Base-by-base conservation (phyloP, 1,284 basidiomycete genomes). In the Pisolithus thermaeus region DNA sequence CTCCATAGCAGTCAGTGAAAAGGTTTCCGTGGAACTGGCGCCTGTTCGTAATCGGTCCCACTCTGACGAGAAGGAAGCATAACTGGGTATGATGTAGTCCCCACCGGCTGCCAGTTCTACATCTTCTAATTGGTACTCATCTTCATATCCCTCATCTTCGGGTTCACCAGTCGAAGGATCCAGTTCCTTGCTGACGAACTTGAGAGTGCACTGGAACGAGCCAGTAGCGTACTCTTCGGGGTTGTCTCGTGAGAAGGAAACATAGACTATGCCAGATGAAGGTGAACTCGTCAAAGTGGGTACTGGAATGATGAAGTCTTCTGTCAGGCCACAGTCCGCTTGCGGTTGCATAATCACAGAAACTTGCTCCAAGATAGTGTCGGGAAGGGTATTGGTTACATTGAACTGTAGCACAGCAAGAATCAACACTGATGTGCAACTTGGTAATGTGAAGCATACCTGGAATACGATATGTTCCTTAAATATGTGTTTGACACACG, bases 111-210 rank as follows among this genome's bases (percentile, higher is more conserved):
- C 86, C 46, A 99, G 75, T 65, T 98, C 97, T 51, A 97, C 82
- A 59, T 98, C 97, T 70, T 98, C 96, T 40, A 97, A 78, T 69
- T 94, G 90, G 72, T 99, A 99, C 71, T 99, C 96, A 74, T 99
- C 97, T 66, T 94, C 90, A 71, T 99, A 99, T 7, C 97, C 97
- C 58, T 98, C 95, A 60, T 92, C 92, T 70, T 99, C 97, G 12
- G 97, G 96, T 68, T 94, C 89, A 49, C 95, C 95, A n/a, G 90
- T 96, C 25, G 87, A 77, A 14, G 97, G 97, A 70, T 99, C 97
- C 16, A 99, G 82, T 68, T 99, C 97, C 72, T 99, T 99, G 72
- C 91, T 95, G 61, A 96, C 76, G 67, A 98, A 99, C 69, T 93
- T 94, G 70, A 99, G 84, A n/a, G 87, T 84, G 67, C 92, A 97